Base-by-base conservation (phyloP, 169 alveolate genomes). In the Plasmodium blacklocki region DNA sequence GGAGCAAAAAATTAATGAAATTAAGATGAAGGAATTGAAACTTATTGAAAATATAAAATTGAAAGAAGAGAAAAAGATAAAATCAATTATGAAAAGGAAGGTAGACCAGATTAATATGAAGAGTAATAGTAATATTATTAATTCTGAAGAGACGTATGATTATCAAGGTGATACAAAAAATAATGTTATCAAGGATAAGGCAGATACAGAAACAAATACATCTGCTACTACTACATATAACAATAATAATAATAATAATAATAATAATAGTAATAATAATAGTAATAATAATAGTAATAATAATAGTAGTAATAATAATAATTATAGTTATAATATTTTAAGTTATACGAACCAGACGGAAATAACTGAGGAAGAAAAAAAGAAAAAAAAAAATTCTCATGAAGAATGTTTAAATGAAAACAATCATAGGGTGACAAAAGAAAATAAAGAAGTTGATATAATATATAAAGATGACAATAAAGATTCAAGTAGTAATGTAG, bases 51-150 rank as follows among this genome's bases (percentile, higher is more conserved):
- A 64, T 43, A 86, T 86, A 59, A 86, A 86, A 45, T 67, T 23
- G 60, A 86, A 73, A 66, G 92, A 86, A 52, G 92, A 86, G 54
- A 70, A 29, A 80, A 80, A 80, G 59, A 56, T 80, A 8, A 70
- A 68, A 43, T 45, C 68, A n/a, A 7, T 76, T n/a, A 76, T 64
- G 71, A 76, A 76, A 68, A 47, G 67, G 59, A 76, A 66, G 59
- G 23, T 39, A 39, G 47, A 39, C 47, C 21, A 63, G 19, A 63
- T 19, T 9, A 15, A 23, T 26, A 63, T 26, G 73, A 63, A 63
- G 12, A 63, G 26, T 19, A 63, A 32, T 19, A 56, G 64, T 21
- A 18, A 62, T 12, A 62, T 18, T 19, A 62, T 62, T 8, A 12
- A 23, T 62, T 12, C 19, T 32, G 26, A 23, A 14, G 18, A 63